phyloP scores from a whole-genome alignment of 1,139 yeast species.

The Saccharomyces hybrid region DNA sequence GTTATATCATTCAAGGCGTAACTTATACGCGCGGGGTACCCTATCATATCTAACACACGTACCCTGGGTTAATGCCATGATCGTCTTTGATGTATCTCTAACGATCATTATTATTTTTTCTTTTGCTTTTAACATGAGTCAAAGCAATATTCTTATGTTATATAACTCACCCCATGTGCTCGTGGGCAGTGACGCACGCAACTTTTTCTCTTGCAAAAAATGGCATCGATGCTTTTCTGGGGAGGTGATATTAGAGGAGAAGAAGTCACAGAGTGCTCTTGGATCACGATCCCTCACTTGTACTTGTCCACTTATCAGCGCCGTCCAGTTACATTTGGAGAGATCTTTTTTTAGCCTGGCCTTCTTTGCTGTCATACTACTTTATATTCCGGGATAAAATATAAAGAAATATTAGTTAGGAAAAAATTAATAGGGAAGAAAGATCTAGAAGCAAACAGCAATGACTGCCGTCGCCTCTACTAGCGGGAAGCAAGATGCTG shows the following conservation, averaged over 20 bases:
- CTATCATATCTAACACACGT: not conserved
- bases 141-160: not conserved
- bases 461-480: not conserved
- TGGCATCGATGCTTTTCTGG: constrained; percentile 1
- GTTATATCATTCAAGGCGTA: not conserved
- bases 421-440: not conserved
- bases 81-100: not conserved
- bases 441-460: not conserved
- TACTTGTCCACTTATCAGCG: not conserved
- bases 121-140: not conserved
- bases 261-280: not conserved
- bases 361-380: not conserved
- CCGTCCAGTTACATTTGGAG: not conserved
- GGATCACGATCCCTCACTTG: not conserved
- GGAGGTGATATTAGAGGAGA: not conserved
- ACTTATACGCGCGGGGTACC: no score
- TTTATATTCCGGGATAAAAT: not conserved
- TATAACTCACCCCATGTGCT: not conserved
- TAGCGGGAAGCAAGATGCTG: not conserved
- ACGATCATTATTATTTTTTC: not conserved
- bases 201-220: not conserved
- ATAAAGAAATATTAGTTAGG: not conserved
- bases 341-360: not conserved
- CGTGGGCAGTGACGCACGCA: not conserved
- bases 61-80: not conserved